Percentiles rank a stretch among this genome's conserved stretches.
These are phyloP conservation scores for Leishmania lainsoni DNA, from an alignment of 208 protist genomes.

Conservation along the genomic window DNA sequence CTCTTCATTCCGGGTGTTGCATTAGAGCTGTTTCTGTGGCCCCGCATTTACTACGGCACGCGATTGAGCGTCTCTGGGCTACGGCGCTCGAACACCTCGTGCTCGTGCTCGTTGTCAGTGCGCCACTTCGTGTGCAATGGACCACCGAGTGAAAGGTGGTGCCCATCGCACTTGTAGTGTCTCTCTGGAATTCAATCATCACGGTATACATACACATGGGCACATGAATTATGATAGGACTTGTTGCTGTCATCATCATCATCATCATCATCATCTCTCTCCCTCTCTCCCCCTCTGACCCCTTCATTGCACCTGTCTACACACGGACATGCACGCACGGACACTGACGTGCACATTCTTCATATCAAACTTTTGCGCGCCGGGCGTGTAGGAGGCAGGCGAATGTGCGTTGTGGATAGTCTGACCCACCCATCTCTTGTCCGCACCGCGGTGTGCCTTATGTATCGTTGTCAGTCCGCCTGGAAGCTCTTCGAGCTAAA, in stretches of 20 bases:
- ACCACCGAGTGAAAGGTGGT: background rate
- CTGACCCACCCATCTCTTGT: background rate
- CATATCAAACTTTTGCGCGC: background rate
- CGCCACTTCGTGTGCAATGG: background rate
- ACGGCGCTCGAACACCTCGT: background rate
- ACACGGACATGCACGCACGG: background rate
- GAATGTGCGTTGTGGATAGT: background rate
- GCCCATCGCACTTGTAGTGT: background rate
- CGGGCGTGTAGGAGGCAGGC: background rate
- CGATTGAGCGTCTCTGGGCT: background rate
- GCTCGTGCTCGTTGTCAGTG: background rate
- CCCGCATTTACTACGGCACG: background rate
- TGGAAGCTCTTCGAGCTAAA: conserved; percentile 71
- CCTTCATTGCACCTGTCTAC: background rate
- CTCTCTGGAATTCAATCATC: background rate
- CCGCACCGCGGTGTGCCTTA: background rate
- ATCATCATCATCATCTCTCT: background rate
- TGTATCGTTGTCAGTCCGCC: conserved; percentile 68
- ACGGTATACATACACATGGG: background rate
- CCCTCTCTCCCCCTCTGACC: too few relatives aligned
- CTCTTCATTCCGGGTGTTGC: background rate
- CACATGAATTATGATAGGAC: background rate
- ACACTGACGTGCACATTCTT: background rate
- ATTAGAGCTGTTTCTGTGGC: background rate
- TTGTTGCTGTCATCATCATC: too few relatives aligned